phyloP scores from a whole-genome alignment of 371 early-diverging fungal species.

The Dipsacomyces acuminosporus region DNA sequence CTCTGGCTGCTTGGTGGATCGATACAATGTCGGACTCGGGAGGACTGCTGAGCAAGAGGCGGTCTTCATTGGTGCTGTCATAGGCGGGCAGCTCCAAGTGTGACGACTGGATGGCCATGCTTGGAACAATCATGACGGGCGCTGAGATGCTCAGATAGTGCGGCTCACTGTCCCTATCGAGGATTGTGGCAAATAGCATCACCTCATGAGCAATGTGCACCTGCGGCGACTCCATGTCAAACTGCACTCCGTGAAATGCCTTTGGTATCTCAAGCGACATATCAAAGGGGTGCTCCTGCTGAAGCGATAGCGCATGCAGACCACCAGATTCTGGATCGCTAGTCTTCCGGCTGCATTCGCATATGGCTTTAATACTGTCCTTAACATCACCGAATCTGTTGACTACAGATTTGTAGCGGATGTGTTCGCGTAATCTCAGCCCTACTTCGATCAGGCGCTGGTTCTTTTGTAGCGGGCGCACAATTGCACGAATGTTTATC shows the following conservation, averaged over 20 bases:
- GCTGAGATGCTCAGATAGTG: slow-evolving; percentile 25
- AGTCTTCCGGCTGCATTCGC: slow-evolving; percentile 3
- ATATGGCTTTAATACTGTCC: slow-evolving; percentile 3
- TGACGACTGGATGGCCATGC: slow-evolving; percentile 6
- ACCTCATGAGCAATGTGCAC: slow-evolving; percentile 29
- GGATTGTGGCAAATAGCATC: slow-evolving; percentile 26
- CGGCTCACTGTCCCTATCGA: slow-evolving; percentile 14
- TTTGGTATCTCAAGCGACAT: slow-evolving; percentile 18
- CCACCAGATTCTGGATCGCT: slow-evolving; percentile 2
- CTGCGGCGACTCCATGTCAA: slow-evolving; percentile 21
- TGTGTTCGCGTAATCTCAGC: slow-evolving; percentile 21
- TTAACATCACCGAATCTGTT: slow-evolving; percentile 22
- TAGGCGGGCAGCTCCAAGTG: slow-evolving; percentile 28
- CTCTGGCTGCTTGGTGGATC: too few species aligned
- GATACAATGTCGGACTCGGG: too few species aligned
- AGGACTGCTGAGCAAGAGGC: slow-evolving; percentile 13
- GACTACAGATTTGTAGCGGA: slow-evolving; percentile 7
- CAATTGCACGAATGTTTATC: slow-evolving; percentile 13
- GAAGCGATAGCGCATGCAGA: slow-evolving; percentile 7
- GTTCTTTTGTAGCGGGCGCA: slow-evolving; percentile 31
- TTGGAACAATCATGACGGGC: slow-evolving; percentile 18
- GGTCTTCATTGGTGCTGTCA: slow-evolving; percentile 10
- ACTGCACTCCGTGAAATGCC: slow-evolving; percentile 24
- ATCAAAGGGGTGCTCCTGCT: slow-evolving; percentile 20
- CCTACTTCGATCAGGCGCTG: slow-evolving; percentile 28